Percentiles rank a stretch among this genome's conserved stretches.
phyloP scores from a whole-genome alignment of 306 rosid species.

The Prunus armeniaca region DNA sequence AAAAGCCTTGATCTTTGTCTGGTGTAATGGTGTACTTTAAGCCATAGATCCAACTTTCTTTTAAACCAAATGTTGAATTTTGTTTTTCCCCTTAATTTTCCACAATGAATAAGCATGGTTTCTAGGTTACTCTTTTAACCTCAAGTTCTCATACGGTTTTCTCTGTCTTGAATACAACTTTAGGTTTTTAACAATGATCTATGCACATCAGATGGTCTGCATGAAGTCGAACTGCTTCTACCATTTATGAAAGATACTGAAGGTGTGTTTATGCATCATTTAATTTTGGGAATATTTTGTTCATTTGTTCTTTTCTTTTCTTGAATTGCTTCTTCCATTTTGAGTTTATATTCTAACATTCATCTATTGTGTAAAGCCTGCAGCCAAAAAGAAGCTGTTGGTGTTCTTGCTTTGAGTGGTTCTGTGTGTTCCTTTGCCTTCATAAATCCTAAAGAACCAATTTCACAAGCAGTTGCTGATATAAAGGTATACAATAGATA shows the following conservation, averaged over 20 bases:
- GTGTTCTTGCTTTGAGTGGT: slow-evolving; percentile 66
- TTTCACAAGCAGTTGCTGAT: slow-evolving; percentile 68
- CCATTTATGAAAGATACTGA: slow-evolving; percentile 55
- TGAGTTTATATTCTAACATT: slow-evolving; percentile 21
- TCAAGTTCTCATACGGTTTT: slow-evolving; percentile 2
- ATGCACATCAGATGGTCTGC: slow-evolving; percentile 53
- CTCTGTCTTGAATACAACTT: slow-evolving; percentile 13
- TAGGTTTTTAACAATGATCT: slow-evolving; percentile 62
- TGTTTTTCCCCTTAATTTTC: background rate
- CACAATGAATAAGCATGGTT: background rate
- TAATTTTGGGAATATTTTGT: background rate
- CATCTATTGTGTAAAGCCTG: slow-evolving; percentile 48
- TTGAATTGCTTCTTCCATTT: slow-evolving; percentile 4
- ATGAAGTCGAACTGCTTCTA: slow-evolving; percentile 74
- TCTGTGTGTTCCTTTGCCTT: slow-evolving; percentile 80
- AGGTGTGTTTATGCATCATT: slow-evolving; percentile 38
- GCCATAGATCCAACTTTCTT: background rate
- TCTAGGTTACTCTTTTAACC: slow-evolving; percentile 5
- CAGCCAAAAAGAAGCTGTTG: slow-evolving; percentile 67
- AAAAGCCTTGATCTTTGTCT: background rate
- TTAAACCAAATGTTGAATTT: background rate
- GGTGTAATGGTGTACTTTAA: background rate
- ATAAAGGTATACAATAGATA: slow-evolving; percentile 56
- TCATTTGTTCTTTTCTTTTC: background rate
- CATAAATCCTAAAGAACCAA: slow-evolving; percentile 69